These are phyloP conservation scores for Astragalus glycyphyllos DNA, from an alignment of 306 rosid genomes.

Conservation along the genomic window DNA sequence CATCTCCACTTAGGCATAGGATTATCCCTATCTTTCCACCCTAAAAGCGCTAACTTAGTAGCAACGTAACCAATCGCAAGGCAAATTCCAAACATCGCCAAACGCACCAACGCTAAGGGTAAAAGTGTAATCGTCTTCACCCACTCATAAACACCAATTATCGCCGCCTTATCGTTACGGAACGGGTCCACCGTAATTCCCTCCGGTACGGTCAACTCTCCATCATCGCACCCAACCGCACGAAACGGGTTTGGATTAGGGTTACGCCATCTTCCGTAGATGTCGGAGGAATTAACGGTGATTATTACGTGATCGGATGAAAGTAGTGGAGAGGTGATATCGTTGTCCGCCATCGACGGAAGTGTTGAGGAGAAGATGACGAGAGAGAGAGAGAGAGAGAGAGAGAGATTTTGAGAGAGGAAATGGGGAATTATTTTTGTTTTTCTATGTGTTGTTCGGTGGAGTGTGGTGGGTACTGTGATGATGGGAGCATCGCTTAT, in stretches of 20 bases:
- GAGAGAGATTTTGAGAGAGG: not conserved
- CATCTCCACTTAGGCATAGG: slow-evolving; percentile 92
- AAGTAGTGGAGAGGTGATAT: slow-evolving; percentile 66
- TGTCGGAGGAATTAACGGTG: slow-evolving; percentile 37
- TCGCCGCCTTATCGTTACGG: slow-evolving; percentile 57
- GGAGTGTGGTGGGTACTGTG: not conserved
- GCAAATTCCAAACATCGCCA: slow-evolving; percentile 66
- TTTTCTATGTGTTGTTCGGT: not conserved
- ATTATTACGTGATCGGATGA: slow-evolving; percentile 63
- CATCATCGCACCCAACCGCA: slow-evolving; percentile 59
- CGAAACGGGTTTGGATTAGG: slow-evolving; percentile 77
- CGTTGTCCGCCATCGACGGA: slow-evolving; percentile 62
- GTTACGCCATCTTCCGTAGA: slow-evolving; percentile 27
- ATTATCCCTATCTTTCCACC: slow-evolving; percentile 81
- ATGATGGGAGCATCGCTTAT: not conserved
- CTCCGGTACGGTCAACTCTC: slow-evolving; percentile 55
- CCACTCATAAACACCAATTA: slow-evolving; percentile 78
- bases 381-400: not conserved
- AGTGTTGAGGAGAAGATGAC: not conserved
- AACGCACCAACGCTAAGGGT: slow-evolving; percentile 65
- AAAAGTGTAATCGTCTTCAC: slow-evolving; percentile 57
- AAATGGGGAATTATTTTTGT: not conserved
- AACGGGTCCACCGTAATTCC: slow-evolving; percentile 74
- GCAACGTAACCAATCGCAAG: slow-evolving; percentile 71
- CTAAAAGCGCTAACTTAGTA: slow-evolving; percentile 68